Percentiles rank a stretch among this genome's conserved stretches.
phyloP scores from a whole-genome alignment of 306 rosid genomes.

The Sindora glabra region DNA sequence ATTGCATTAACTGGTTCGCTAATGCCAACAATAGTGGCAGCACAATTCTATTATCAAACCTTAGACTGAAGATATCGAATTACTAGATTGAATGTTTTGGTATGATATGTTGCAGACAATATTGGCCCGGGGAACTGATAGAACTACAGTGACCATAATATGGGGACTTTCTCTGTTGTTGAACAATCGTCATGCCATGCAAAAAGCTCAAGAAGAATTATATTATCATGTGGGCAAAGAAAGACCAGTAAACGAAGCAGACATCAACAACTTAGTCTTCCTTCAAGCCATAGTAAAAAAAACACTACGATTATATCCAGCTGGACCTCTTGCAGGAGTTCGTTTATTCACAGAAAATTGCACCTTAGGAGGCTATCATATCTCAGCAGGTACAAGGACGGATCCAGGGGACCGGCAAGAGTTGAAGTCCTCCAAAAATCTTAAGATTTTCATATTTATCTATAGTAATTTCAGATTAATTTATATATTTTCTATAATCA shows the following conservation, averaged over 20 bases:
- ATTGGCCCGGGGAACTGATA: slow-evolving; percentile 36
- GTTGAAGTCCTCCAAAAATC: no score
- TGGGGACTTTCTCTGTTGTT: slow-evolving; percentile 27
- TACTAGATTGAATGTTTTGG: no score
- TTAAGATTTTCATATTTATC: no score
- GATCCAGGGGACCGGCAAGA: no score
- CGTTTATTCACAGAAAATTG: slow-evolving; percentile 35
- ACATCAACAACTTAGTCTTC: slow-evolving; percentile 30
- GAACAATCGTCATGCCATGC: slow-evolving; percentile 13
- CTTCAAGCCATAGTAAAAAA: slow-evolving; percentile 48
- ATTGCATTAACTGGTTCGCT: no score
- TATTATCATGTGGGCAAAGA: slow-evolving; percentile 40
- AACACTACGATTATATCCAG: slow-evolving; percentile 36
- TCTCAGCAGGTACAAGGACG: slow-evolving; percentile 32
- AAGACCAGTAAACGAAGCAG: slow-evolving; percentile 34
- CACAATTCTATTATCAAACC: no score
- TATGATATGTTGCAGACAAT: slow-evolving; percentile 17
- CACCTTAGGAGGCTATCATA: slow-evolving; percentile 24
- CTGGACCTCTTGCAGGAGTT: slow-evolving; percentile 25
- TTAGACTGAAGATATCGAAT: no score
- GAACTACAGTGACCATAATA: slow-evolving; percentile 30
- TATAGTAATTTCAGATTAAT: no score
- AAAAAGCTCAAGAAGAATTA: slow-evolving; percentile 34
- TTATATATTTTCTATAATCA: no score
- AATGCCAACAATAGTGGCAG: no score